Evolutionary conservation across 2,329 filamentous ascomycete genomes (phyloP).

Genomic region (Stenocarpella maydis): DNA sequence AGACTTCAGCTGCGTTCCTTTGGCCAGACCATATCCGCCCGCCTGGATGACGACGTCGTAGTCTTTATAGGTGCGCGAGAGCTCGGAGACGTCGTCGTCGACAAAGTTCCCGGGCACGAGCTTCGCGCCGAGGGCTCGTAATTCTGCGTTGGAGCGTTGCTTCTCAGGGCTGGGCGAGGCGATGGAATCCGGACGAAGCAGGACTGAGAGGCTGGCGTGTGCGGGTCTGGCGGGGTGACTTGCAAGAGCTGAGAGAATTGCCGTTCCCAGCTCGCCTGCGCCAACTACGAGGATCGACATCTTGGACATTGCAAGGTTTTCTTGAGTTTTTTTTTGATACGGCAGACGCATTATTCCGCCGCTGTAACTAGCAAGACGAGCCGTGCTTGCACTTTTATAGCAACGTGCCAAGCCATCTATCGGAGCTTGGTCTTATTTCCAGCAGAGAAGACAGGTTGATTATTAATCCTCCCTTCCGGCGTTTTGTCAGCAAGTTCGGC

Average conservation of each 20-base stretch:
- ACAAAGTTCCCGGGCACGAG: slow-evolving; percentile 57
- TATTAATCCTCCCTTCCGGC: not conserved
- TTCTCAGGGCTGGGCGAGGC: slow-evolving; percentile 49
- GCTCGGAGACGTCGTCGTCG: slow-evolving; percentile 44
- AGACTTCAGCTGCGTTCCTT: slow-evolving; percentile 66
- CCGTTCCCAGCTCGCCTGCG: slow-evolving; percentile 70
- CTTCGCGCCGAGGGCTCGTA: slow-evolving; percentile 49
- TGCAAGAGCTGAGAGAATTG: slow-evolving; percentile 61
- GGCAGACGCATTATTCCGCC: no score
- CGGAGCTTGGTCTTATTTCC: slow-evolving; percentile 7
- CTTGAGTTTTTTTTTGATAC: not conserved
- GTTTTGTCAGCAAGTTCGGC: not conserved
- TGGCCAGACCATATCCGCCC: slow-evolving; percentile 65
- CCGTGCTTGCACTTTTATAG: not conserved
- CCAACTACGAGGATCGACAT: slow-evolving; percentile 66
- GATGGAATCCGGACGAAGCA: slow-evolving; percentile 60
- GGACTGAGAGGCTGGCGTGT: slow-evolving; percentile 55
- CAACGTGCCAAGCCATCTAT: not conserved
- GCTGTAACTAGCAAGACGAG: not conserved
- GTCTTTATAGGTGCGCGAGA: slow-evolving; percentile 52
- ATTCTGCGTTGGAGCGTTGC: slow-evolving; percentile 43
- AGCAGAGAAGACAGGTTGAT: not conserved
- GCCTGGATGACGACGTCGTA: slow-evolving; percentile 67
- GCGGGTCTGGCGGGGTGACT: slow-evolving; percentile 50
- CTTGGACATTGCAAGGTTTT: not conserved